Evolutionary conservation across 1,284 basidiomycete genomes (phyloP), one percentile per base, ranked within the genome.

Genomic region (Microbotryum lychnidis-dioicae): DNA sequence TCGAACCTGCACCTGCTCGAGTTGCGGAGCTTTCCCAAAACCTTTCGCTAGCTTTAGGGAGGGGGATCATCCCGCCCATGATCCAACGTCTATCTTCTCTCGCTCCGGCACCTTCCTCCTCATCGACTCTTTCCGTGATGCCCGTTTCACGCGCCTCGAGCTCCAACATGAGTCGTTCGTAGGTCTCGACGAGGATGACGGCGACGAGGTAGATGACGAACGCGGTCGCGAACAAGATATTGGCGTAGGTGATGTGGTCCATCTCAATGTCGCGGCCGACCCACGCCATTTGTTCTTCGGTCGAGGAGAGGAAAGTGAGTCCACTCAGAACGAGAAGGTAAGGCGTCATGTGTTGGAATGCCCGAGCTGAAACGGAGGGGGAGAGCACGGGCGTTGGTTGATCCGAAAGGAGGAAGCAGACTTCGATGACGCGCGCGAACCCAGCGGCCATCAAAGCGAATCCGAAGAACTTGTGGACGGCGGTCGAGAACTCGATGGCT

Each of bases 221-320:
- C 16, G 66, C 42, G 10, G 58, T 54, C 10, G 55, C 58, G 33
- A 63, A 71, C 79, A 89, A 85, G 72, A 87, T 80, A 71, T 93
- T 93, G 0, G 89, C 89, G 66, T 58, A 61, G 4, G 62, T 62
- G 7, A 60, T 66, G 25, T 56, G 50, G 59, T 68, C 65, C 67
- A 73, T 66, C 14, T 57, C 56, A 2, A 58, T 49, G 2, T 47
- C 68, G 51, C 70, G 67, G 57, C 87, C 79, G 16, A 86, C 82
- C 65, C 80, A 86, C 42, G 80, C 72, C 48, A 93, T 77, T 73
- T 93, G 89, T 76, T 96, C 91, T 73, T 94, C 89, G 0, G 91
- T 94, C 0, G 86, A 90, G 16, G 87, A 87, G 82, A 93, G 90
- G 79, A 94, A 94, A 14, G 91, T 76, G 2, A 89, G 78, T 77